Base-by-base conservation (phyloP, 305 asterid species). In the Fraxinus nigra region DNA sequence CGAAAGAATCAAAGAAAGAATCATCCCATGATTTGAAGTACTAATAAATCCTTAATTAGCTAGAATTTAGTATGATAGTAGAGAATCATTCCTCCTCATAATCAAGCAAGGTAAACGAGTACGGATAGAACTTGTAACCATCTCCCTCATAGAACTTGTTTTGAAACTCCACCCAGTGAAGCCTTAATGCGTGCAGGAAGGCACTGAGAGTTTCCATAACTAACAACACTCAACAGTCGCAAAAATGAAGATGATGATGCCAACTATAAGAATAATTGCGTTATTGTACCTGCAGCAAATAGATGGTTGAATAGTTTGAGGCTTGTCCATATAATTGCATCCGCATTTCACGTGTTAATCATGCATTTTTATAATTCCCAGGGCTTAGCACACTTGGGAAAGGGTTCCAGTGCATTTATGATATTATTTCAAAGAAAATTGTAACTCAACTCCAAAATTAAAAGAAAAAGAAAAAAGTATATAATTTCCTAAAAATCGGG, bases 201-300 rank as follows among this genome's bases (percentile, higher is more conserved):
- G 98, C 98, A 67, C 98, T 95, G 40, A 95, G 93, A 22, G 98
- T 95, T 85, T 95, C 98, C 98, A 95, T 95, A 85, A 93, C 97
- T 84, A 95, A 79, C 86, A 95, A 90, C 75, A 95, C 98, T 65
- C 98, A 46, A 95, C 94, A 30, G 98, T 93, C 11, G 97, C 98
- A 76, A 59, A 91, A 40, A 95, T 80, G 85, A 95, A 93, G 81
- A 95, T 86, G 72, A 95, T 75, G 83, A 92, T 77, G 81, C 98
- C 98, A 80, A 93, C 81, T 34, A 91, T 82, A 79, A 92, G 91
- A 86, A 93, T 91, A 69, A 90, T 2, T 63, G 93, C 82, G 82
- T 93, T 94, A 91, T 94, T 92, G 85, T 84, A 95, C 94, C 98
- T 95, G 95, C 87, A 84, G 16, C 51, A 79, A 20, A 16, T 2